Percentiles rank a stretch among this genome's conserved stretches.
Evolutionary conservation across 306 rosid genomes (phyloP).

Genomic region (Vigna mungo): DNA sequence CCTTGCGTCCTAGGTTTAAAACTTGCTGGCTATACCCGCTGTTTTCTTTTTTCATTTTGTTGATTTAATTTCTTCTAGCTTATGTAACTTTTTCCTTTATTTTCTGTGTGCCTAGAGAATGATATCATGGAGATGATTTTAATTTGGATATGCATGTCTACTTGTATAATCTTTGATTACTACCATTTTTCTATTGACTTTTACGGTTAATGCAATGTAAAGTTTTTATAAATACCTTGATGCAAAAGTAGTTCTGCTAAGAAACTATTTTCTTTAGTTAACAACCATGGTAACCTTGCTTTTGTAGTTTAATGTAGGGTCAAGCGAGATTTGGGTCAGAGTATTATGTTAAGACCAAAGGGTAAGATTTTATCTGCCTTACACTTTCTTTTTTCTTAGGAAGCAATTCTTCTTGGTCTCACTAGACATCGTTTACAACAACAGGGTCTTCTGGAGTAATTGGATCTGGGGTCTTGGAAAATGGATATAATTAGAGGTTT

Average conservation of each 20-base stretch:
- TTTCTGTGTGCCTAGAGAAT: background rate
- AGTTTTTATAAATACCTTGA: slow-evolving; percentile 38
- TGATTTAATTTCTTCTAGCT: slow-evolving; percentile 10
- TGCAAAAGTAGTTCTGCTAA: slow-evolving; percentile 37
- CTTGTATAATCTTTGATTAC: background rate
- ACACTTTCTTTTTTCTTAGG: background rate
- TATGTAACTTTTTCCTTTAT: slow-evolving; percentile 19
- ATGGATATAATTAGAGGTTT: slow-evolving; percentile 57
- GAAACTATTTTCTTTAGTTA: slow-evolving; percentile 28
- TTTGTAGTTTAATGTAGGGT: slow-evolving; percentile 62
- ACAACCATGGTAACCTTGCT: slow-evolving; percentile 37
- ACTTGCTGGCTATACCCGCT: slow-evolving; percentile 45
- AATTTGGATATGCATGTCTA: slow-evolving; percentile 28
- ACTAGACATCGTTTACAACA: slow-evolving; percentile 43
- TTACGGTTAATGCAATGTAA: slow-evolving; percentile 28
- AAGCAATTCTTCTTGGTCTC: slow-evolving; percentile 36
- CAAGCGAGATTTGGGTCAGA: slow-evolving; percentile 54
- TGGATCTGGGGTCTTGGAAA: slow-evolving; percentile 53
- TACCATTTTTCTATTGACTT: background rate
- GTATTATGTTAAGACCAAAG: slow-evolving; percentile 46
- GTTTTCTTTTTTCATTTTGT: background rate
- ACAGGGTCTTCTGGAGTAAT: slow-evolving; percentile 53
- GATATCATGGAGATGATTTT: background rate
- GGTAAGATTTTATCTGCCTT: slow-evolving; percentile 51
- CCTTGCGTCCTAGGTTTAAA: slow-evolving; percentile 56